Conservation (phyloP, 306 rosid genomes). For the Ziziphus jujuba region DNA sequence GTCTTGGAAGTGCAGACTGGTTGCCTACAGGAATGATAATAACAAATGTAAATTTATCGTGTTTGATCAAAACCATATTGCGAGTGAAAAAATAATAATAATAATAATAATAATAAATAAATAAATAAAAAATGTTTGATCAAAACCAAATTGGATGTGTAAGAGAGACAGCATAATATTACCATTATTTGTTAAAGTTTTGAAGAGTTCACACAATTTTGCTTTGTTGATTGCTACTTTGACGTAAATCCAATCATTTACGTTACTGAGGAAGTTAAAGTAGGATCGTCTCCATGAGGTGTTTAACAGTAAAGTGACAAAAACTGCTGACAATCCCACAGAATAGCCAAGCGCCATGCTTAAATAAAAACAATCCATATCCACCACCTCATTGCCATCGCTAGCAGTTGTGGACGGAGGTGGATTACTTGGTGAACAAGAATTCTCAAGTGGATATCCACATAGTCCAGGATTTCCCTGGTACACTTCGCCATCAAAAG, state of each 20-base stretch:
- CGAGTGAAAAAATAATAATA: too few species aligned
- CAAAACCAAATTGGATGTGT: too few species aligned
- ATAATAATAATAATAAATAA: too few species aligned
- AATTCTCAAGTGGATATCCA: slow-evolving; percentile 13
- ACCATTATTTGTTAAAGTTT: too few species aligned
- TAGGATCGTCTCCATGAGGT: not conserved
- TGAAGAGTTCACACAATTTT: not conserved
- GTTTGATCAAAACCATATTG: too few species aligned
- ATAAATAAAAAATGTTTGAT: too few species aligned
- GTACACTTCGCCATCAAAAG: not conserved
- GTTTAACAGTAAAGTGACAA: slow-evolving; percentile 1
- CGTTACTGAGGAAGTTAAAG: not conserved
- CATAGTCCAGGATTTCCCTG: slow-evolving; percentile 22
- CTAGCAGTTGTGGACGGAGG: too few species aligned
- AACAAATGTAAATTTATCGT: too few species aligned
- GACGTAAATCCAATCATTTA: not conserved
- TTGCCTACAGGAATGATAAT: too few species aligned
- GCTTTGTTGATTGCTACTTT: not conserved
- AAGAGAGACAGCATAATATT: not conserved
- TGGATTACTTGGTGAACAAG: too few species aligned
- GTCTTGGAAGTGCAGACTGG: too few species aligned
- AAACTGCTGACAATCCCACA: not conserved
- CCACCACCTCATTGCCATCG: not conserved
- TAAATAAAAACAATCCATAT: not conserved
- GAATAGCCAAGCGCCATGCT: slow-evolving; percentile 1